These are phyloP conservation scores for Ilex aquifolium DNA, from an alignment of 257 asterid species.

Conservation along the genomic window DNA sequence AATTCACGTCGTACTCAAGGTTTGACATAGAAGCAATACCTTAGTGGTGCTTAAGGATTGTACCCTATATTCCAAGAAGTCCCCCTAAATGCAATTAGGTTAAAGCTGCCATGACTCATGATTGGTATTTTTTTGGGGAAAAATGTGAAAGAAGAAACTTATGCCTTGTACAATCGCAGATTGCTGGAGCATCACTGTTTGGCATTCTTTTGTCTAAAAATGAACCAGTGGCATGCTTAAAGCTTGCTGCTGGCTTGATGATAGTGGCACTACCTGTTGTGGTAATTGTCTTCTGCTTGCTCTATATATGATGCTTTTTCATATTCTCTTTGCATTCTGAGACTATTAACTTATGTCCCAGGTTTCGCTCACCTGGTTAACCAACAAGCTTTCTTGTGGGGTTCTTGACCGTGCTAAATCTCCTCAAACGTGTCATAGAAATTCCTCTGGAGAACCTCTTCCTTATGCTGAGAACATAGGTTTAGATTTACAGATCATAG, in stretches of 20 bases:
- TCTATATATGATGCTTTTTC: slow-evolving; percentile 11
- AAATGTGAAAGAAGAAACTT: slow-evolving; percentile 1
- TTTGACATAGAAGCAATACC: too few species aligned
- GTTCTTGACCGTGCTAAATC: slow-evolving; percentile 68
- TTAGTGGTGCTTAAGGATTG: too few species aligned
- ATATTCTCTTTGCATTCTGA: slow-evolving; percentile 13
- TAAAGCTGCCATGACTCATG: background rate
- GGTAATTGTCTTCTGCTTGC: slow-evolving; percentile 31
- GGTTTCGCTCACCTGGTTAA: slow-evolving; percentile 77
- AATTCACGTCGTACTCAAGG: too few species aligned
- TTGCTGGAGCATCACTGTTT: slow-evolving; percentile 89
- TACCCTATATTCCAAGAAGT: background rate
- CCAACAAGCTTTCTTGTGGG: slow-evolving; percentile 84
- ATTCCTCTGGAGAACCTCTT: slow-evolving; percentile 30
- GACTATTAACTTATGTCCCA: slow-evolving; percentile 22
- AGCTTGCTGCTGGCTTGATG: slow-evolving; percentile 71
- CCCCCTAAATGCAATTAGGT: background rate
- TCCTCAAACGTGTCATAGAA: slow-evolving; percentile 39
- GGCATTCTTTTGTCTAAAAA: slow-evolving; percentile 72
- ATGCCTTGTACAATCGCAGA: slow-evolving; percentile 37
- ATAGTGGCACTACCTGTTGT: slow-evolving; percentile 69
- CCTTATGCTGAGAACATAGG: slow-evolving; percentile 55
- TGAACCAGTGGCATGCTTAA: slow-evolving; percentile 71
- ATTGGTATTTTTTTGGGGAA: background rate
- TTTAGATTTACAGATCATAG: slow-evolving; percentile 19